Percentiles rank a stretch among this genome's conserved stretches.
These are phyloP conservation scores for Aspergillus caelatus DNA, from an alignment of 2,329 filamentous ascomycete genomes.

Conservation along the genomic window DNA sequence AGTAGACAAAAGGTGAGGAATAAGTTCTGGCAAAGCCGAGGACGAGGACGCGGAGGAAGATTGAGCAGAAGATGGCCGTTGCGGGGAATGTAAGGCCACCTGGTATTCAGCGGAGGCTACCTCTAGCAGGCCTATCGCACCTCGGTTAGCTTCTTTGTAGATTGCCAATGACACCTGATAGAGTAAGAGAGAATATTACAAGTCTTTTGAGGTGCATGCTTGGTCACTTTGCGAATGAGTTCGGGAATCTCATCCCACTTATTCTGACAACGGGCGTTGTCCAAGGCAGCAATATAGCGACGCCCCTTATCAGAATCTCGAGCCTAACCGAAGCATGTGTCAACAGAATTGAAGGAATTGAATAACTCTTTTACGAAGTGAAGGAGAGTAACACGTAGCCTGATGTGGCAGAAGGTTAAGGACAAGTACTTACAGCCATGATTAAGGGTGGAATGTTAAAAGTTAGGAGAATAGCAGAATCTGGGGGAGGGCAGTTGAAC, in stretches of 20 bases:
- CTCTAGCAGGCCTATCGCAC: constrained; percentile 64
- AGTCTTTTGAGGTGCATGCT: constrained; percentile 82
- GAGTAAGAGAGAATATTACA: constrained; percentile 61
- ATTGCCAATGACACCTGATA: constrained; percentile 7
- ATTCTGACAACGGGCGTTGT: constrained; percentile 83
- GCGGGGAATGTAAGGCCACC: constrained; percentile 59
- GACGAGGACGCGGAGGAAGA: constrained; percentile 41
- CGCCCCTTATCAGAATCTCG: constrained; percentile 72
- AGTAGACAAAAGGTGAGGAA: constrained; percentile 48
- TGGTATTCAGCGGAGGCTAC: constrained; percentile 71
- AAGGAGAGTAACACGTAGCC: constrained; percentile 5
- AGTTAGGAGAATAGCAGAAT: constrained; percentile 13
- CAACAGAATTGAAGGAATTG: background rate
- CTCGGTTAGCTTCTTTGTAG: background rate
- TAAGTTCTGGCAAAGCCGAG: constrained; percentile 46
- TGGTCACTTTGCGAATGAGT: constrained; percentile 87
- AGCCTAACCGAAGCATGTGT: constrained; percentile 33
- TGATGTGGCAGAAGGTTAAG: background rate
- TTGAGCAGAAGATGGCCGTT: constrained; percentile 32
- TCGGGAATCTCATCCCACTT: constrained; percentile 87
- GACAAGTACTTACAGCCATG: constrained; percentile 26
- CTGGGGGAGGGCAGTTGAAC: constrained; percentile 19
- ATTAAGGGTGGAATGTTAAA: constrained; percentile 17
- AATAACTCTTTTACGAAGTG: constrained; percentile 5
- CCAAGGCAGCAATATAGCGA: constrained; percentile 79